Percentiles rank a stretch among this genome's conserved stretches.
Conservation (phyloP, 75 land plant species). For the Sequoiadendron giganteum region DNA sequence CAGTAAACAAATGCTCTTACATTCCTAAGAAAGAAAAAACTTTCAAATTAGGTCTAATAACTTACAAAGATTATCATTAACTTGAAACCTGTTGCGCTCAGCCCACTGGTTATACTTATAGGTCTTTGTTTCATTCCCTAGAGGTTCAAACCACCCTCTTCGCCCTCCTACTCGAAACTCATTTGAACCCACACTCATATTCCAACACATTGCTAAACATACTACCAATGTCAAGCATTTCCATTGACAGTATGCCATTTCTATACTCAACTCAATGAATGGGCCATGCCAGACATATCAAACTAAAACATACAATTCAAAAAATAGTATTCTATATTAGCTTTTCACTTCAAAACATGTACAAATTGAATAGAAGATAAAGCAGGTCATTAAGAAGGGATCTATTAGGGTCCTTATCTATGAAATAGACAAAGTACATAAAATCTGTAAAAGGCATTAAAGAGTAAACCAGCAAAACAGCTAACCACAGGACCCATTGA, state of each 20-base stretch:
- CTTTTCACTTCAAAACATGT: background rate
- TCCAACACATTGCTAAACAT: background rate
- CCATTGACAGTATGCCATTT: background rate
- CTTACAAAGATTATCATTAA: slow-evolving; percentile 44
- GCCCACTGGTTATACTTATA: slow-evolving; percentile 50
- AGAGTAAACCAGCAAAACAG: too few relatives aligned
- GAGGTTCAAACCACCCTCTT: slow-evolving; percentile 45
- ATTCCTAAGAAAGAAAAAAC: too few relatives aligned
- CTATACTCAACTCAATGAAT: too few relatives aligned
- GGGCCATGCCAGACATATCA: background rate
- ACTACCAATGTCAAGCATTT: background rate
- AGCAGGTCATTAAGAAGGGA: background rate
- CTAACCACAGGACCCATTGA: background rate
- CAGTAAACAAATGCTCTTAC: too few relatives aligned
- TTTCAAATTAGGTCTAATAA: too few relatives aligned
- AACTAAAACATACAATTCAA: background rate
- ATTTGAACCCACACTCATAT: background rate
- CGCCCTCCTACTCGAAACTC: slow-evolving; percentile 43
- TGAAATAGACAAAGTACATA: too few relatives aligned
- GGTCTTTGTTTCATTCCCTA: slow-evolving; percentile 22
- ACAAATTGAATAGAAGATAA: background rate
- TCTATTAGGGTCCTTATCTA: too few relatives aligned
- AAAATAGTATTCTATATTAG: background rate
- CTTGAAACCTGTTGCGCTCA: slow-evolving; percentile 35
- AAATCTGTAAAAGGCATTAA: too few relatives aligned